These are phyloP conservation scores for Coriaria nepalensis DNA, from an alignment of 306 rosid genomes.

Conservation along the genomic window DNA sequence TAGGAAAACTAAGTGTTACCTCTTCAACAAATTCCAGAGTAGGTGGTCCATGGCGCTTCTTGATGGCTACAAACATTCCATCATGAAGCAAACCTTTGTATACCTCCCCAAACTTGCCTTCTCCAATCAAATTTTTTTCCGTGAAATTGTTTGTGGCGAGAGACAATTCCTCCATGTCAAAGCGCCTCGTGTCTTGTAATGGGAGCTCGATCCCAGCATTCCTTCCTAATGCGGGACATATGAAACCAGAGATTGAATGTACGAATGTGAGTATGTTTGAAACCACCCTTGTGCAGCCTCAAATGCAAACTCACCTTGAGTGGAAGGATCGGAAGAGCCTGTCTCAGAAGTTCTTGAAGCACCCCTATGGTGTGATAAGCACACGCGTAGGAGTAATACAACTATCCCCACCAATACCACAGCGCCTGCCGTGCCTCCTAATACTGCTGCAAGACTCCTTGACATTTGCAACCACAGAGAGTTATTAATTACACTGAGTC, in stretches of 20 bases:
- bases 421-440: constrained; percentile 97
- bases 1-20: constrained; percentile 29
- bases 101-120: constrained; percentile 84
- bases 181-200: constrained; percentile 53
- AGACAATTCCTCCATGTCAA: constrained; percentile 66
- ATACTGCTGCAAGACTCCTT: constrained; percentile 69
- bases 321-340: constrained; percentile 83
- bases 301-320: constrained; percentile 44
- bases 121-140: constrained; percentile 66
- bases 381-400: constrained; percentile 48
- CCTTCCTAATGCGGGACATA: constrained; percentile 42
- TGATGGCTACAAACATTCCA: constrained; percentile 85
- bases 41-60: constrained; percentile 53
- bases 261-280: background rate
- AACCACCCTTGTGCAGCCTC: background rate
- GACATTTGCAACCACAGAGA: constrained; percentile 41
- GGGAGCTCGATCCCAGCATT: constrained; percentile 55
- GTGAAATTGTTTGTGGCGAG: constrained; percentile 62
- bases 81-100: constrained; percentile 83
- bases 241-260: no score
- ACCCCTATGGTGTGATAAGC: constrained; percentile 33
- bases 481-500: no score
- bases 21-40: constrained; percentile 68
- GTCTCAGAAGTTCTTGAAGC: constrained; percentile 75
- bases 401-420: constrained; percentile 74